Base-by-base conservation (phyloP, 345 rosid species). In the Zanthoxylum bungeanum region DNA sequence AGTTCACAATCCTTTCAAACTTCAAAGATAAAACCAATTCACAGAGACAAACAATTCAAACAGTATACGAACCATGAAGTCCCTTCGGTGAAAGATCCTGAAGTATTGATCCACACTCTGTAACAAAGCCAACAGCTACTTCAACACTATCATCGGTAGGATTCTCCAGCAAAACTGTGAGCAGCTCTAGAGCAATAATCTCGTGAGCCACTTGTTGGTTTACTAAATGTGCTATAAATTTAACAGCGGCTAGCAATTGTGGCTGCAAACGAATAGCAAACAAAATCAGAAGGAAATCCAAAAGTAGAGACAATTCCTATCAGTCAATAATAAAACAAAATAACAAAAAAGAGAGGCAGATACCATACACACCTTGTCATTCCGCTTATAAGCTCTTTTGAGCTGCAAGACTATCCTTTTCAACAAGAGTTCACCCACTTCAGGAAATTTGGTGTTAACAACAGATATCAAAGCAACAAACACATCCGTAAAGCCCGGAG, bases 141-240 rank as follows among this genome's bases (percentile, higher is more conserved):
- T 92, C 99, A 21, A 95, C 99, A 73, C 97, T 95, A 75, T 95
- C 97, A 71, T 91, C 98, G 3, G 92, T 87, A 37, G 97, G 98
- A 63, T 83, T 80, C 78, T 82, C 93, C 57, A 92, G 84, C 84
- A 95, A 85, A 70, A 92, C 76, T 14, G 91, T 77, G 52, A 83
- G 89, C 73, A 95, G 82, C 76, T 95, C 97, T 69, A 92, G 80
- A 24, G 98, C 93, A 65, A 91, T 84, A 76, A 95, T 86, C 77
- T 89, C 96, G 49, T 85, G 88, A 73, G 93, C 96, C 61, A 95
- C 97, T 84, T 90, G 97, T 76, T 92, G 98, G 75, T 95, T 95
- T 49, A 95, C 98, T 50, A 95, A 76, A 82, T 95, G 99, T 9
- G 97, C 99, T 75, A 95, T 76, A 75, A 95, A 92, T 73, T 95